Evolutionary conservation across 2,329 filamentous ascomycete genomes (phyloP).

Genomic region (Aspergillus quadricinctus): DNA sequence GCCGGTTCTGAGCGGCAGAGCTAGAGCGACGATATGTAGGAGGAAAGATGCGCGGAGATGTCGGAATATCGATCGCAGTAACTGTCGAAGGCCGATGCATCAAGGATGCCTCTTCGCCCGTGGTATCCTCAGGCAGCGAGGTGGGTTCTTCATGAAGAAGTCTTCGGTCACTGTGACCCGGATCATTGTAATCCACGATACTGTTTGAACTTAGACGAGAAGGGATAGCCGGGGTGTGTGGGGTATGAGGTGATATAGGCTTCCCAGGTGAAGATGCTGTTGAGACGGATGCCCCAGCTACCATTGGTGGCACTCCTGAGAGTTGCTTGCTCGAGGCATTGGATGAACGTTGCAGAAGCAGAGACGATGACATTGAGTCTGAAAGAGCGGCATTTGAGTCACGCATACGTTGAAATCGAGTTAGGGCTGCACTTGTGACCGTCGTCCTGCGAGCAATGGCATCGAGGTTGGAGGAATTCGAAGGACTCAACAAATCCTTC

Average conservation of each 20-base stretch:
- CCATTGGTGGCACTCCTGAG: conserved; percentile 58
- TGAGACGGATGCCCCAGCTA: conserved; percentile 67
- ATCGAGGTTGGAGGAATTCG: conserved; percentile 55
- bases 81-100: conserved; percentile 33
- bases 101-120: conserved; percentile 30
- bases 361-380: conserved; percentile 88
- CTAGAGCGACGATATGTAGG: conserved; percentile 42
- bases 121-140: conserved; percentile 34
- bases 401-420: conserved; percentile 81
- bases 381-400: conserved; percentile 85
- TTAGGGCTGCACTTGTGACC: conserved; percentile 74
- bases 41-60: conserved; percentile 40
- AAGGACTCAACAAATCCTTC: conserved; percentile 73
- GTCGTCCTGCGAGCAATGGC: conserved; percentile 69
- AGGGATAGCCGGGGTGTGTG: conserved; percentile 88
- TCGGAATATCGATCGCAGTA: conserved; percentile 47
- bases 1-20: conserved; percentile 39
- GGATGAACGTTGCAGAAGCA: conserved; percentile 77
- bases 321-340: conserved; percentile 73
- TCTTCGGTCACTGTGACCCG: conserved; percentile 29
- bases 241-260: conserved; percentile 81
- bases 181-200: conserved; percentile 63
- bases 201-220: conserved; percentile 91
- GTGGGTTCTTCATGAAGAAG: conserved; percentile 27
- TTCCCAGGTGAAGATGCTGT: conserved; percentile 87